Conservation (phyloP, 1,284 basidiomycete genomes). For the Mycocalia duriaeana region DNA sequence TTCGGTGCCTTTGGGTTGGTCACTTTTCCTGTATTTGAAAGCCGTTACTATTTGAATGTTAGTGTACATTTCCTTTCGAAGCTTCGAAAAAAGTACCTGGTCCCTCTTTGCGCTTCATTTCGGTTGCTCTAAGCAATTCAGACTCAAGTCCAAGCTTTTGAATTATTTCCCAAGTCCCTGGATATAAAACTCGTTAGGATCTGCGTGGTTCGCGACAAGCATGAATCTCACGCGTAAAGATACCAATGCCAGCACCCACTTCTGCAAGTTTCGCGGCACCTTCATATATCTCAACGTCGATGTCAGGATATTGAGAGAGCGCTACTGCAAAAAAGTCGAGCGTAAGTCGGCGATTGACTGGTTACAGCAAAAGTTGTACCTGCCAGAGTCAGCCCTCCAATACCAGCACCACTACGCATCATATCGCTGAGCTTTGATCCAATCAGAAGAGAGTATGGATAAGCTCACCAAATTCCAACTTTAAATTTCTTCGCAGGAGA, state of each 20-base stretch:
- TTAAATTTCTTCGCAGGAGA: constrained; percentile 24
- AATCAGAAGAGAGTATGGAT: constrained; percentile 9
- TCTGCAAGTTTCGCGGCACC: constrained; percentile 40
- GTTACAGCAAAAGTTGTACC: too few species aligned
- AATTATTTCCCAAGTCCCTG: constrained; percentile 42
- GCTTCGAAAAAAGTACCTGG: constrained; percentile 28
- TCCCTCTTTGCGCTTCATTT: constrained; percentile 29
- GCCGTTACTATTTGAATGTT: constrained; percentile 25
- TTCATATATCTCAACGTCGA: constrained; percentile 52
- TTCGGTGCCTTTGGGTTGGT: constrained; percentile 40
- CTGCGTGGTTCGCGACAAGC: not conserved
- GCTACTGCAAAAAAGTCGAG: constrained; percentile 36
- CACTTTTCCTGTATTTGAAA: constrained; percentile 47
- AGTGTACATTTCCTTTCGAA: too few species aligned
- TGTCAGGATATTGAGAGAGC: constrained; percentile 42
- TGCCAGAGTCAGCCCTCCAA: constrained; percentile 42
- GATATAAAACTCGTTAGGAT: too few species aligned
- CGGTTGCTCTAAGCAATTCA: constrained; percentile 36
- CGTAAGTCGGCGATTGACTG: too few species aligned
- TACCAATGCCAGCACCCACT: constrained; percentile 52
- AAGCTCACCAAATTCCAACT: constrained; percentile 40
- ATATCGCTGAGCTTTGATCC: constrained; percentile 7
- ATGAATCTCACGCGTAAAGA: constrained; percentile 39
- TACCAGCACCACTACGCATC: constrained; percentile 43
- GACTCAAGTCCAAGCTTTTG: constrained; percentile 43